phyloP scores from a whole-genome alignment of 1,284 basidiomycete species.

The Rhodotorula sp. region DNA sequence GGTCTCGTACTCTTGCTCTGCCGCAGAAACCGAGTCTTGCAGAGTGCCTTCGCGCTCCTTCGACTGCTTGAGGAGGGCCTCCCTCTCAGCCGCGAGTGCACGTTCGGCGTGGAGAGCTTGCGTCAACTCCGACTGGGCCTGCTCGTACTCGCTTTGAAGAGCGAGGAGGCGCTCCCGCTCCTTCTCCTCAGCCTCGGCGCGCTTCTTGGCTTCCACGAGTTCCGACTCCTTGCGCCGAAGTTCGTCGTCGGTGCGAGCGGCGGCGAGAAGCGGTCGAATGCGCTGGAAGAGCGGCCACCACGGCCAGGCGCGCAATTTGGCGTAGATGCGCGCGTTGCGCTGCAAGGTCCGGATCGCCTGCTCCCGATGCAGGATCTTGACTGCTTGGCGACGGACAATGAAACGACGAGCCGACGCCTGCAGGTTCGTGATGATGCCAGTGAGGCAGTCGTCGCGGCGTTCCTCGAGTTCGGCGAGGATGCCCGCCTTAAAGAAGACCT shows the following conservation, averaged over 20 bases:
- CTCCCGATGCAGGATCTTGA: conserved; percentile 91
- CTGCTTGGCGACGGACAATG: conserved; percentile 84
- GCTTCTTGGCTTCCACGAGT: conserved; percentile 74
- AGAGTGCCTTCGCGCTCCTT: conserved; percentile 81
- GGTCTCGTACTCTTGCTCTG: conserved; percentile 76
- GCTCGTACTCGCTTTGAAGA: conserved; percentile 73
- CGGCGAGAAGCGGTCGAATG: conserved; percentile 86
- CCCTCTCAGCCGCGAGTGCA: conserved; percentile 76
- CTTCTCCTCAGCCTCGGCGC: conserved; percentile 76
- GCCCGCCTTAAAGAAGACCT: conserved; percentile 99
- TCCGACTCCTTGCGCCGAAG: conserved; percentile 85
- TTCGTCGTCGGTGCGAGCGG: conserved; percentile 90
- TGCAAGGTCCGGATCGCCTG: conserved; percentile 90
- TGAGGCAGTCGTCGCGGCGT: conserved; percentile 79
- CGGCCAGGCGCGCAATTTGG: conserved; percentile 87
- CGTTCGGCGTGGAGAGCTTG: conserved; percentile 80
- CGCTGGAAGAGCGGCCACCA: conserved; percentile 99
- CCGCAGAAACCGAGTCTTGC: conserved; percentile 75
- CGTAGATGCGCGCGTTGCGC: conserved; percentile 87
- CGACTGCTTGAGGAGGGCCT: conserved; percentile 76
- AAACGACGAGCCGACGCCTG: conserved; percentile 84
- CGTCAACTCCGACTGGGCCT: conserved; percentile 78
- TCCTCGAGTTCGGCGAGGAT: conserved; percentile 98
- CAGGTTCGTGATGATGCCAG: conserved; percentile 83
- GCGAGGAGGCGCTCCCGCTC: conserved; percentile 76